Evolutionary conservation across 148 eudicot species (phyloP), one percentile per base, ranked within the genome.

Genomic region (Fallopia convolvulus): DNA sequence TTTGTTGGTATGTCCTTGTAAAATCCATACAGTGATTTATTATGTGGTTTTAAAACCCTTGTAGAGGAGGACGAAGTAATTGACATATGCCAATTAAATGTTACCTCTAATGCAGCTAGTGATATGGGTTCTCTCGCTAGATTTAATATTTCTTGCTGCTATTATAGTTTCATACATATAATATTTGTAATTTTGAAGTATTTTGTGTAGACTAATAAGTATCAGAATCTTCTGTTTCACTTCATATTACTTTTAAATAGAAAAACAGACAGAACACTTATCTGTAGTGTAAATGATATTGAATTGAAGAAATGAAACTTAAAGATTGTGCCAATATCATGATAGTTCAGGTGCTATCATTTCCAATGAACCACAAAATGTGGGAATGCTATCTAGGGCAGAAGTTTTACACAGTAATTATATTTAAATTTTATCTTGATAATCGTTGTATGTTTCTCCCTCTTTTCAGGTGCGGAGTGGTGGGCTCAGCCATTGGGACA

Each of bases 401-500:
- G 20, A 32, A 68, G 36, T 36, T 21, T 17, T 65, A 65, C 2
- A 4, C 44, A 33, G 17, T 68, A 36, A 17, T 15, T 39, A 6
- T 68, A 32, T 36, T 1, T 33, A 15, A 68, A 39, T 36, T 14
- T 33, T 36, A 68, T 3, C 46, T 33, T 68, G 75, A 73, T 0
- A 73, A 46, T 49, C 32, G 46, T 15, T 41, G 33, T 42, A 26
- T 60, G 30, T 5, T 32, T 70, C 36, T 39, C 77, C 76, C 33
- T 36, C 58, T 74, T 85, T 73, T 78, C 83, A 96, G 98, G 98
- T 79, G 87, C 97, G 74, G 93, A 91, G 80, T 96, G 98, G 98
- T 95, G 98, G 99, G 93, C 88, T 80, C 97, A 89, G 80, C 84
- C 83, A 32, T 84, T 92, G 78, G 99, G 97, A 75, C 80, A 81